Base-by-base conservation (phyloP, 2,329 filamentous ascomycete species). In the Verticillium nonalfalfae region DNA sequence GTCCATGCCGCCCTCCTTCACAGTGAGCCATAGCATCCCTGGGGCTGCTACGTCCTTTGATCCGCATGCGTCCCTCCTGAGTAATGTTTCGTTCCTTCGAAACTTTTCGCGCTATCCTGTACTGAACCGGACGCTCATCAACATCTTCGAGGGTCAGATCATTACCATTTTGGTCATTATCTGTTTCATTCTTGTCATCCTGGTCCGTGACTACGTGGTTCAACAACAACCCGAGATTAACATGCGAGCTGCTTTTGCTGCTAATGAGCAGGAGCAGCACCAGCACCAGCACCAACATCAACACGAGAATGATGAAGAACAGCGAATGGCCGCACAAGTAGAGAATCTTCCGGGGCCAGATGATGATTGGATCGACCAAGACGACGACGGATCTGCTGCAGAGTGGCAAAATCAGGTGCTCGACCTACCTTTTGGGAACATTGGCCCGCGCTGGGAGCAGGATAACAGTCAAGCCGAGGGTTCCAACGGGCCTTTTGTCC, bases 191-290 rank as follows among this genome's bases (percentile, higher is more conserved):
- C 79, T 99, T n/a, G 88, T 99, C 52, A 99, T 99, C 67, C 78
- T 99, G 4, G 97, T 99, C 56, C 82, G 96, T 56, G 95, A 99
- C 76, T 99, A 97, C 84, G 95, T 99, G 58, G 93, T 99, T 10
- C 95, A 99, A 73, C 95, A 99, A 73, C 95, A 99, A 71, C 95
- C 94, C 5, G 89, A 93, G 66, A 89, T 95, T 67, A 96, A 96
- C 69, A 88, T 95, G 79, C 89, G 87, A 0, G 88, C 83, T 9
- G 85, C 84, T 3, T 84, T 87, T 69, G 85, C 82, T 11, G 83
- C 79, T 7, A 56, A 33, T 31, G 62, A 57, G 26, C 26, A 31
- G 26, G 26, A 36, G 6, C 54, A 63, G 21, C 52, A 35, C 5
- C 56, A 64, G 14, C 60, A 39, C 3, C 57, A 59, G 15, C 36